A percentile compares a stretch with the other conserved stretches of the same genome.
These are phyloP conservation scores for Gossypium gossypioides DNA, from an alignment of 441 rosid genomes.

Conservation along the genomic window DNA sequence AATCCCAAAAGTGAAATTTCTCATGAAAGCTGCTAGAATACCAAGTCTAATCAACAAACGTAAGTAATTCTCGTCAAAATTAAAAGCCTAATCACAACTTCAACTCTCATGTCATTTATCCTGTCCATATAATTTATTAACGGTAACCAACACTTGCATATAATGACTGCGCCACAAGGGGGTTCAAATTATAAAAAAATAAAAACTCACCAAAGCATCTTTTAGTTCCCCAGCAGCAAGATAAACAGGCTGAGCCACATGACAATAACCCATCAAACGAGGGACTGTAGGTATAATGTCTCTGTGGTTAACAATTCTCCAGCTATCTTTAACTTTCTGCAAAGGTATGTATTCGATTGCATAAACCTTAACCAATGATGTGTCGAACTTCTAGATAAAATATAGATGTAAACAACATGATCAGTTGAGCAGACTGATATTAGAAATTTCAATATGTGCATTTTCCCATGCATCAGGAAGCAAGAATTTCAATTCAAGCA, in stretches of 20 bases:
- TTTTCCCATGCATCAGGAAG: background rate
- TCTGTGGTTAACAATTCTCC: slow-evolving; percentile 94
- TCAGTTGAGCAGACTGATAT: background rate
- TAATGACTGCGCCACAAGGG: background rate
- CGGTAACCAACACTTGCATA: background rate
- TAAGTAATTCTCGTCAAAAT: background rate
- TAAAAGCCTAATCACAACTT: background rate
- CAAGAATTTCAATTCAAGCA: background rate
- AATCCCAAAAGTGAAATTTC: background rate
- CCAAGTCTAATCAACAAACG: background rate
- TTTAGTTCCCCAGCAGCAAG: slow-evolving; percentile 54
- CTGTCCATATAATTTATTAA: background rate
- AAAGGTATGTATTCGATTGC: slow-evolving; percentile 11
- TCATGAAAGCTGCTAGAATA: background rate
- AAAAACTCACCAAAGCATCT: slow-evolving; percentile 50
- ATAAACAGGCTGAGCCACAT: slow-evolving; percentile 87
- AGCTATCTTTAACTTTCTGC: slow-evolving; percentile 86
- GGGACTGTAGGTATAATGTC: slow-evolving; percentile 94
- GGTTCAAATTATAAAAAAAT: background rate
- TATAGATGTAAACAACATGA: background rate
- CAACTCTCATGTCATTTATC: background rate
- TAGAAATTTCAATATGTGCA: background rate
- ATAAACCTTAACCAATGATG: slow-evolving; percentile 7
- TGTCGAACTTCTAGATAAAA: background rate
- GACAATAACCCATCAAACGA: slow-evolving; percentile 93